phyloP scores from a whole-genome alignment of 1,284 basidiomycete species.

The Coriolopsis trogii region DNA sequence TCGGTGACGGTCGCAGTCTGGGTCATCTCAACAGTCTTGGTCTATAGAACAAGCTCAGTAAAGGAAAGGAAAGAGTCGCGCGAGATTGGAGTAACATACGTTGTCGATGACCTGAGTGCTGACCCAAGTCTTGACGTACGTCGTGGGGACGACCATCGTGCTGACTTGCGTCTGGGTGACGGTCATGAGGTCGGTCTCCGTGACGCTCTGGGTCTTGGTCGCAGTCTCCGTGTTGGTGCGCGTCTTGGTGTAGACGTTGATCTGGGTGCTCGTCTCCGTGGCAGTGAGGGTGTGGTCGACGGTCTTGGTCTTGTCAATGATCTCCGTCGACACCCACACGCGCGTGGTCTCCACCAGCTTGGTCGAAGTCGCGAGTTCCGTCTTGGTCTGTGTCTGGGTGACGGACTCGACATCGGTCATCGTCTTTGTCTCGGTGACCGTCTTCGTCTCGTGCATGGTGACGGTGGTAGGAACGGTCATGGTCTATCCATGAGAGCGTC shows the following conservation, averaged over 20 bases:
- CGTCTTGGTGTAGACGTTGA: constrained; percentile 54
- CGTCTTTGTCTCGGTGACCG: constrained; percentile 24
- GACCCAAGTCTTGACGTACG: constrained; percentile 55
- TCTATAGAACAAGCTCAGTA: constrained; percentile 17
- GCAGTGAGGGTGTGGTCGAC: constrained; percentile 62
- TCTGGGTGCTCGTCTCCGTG: constrained; percentile 58
- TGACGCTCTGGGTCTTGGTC: constrained; percentile 30
- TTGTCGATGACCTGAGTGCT: constrained; percentile 64
- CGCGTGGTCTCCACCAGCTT: constrained; percentile 61
- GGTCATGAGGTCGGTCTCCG: constrained; percentile 32
- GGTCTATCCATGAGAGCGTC: constrained; percentile 29
- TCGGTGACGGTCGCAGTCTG: constrained; percentile 32
- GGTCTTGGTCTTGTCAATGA: constrained; percentile 58
- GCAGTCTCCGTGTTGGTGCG: constrained; percentile 36
- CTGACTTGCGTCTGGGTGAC: constrained; percentile 33
- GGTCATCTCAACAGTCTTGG: constrained; percentile 36
- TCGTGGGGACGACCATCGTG: constrained; percentile 44
- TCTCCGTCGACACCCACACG: constrained; percentile 65
- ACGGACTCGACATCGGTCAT: constrained; percentile 34
- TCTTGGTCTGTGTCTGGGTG: constrained; percentile 44
- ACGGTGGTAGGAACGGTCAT: constrained; percentile 36
- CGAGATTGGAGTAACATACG: constrained; percentile 36
- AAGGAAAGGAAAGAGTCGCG: not conserved
- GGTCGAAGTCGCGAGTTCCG: constrained; percentile 55
- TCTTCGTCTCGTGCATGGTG: constrained; percentile 28